Evolutionary conservation across 1,284 basidiomycete species (phyloP).

Genomic region (Puccinia triticina): DNA sequence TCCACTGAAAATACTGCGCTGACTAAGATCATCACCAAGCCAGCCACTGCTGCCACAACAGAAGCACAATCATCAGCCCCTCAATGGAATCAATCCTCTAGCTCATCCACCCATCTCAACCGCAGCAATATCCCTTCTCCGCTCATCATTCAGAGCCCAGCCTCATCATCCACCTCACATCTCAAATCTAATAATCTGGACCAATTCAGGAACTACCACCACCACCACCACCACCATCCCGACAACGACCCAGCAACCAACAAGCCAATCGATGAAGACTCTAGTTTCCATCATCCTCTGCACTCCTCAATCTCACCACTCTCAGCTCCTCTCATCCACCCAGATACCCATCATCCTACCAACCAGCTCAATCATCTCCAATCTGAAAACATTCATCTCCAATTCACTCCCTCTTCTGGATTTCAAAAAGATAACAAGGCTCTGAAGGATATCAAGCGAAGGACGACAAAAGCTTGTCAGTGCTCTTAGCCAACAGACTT

Average conservation of each 20-base stretch:
- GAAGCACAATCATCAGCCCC: background rate
- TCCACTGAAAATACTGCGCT: background rate
- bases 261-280: background rate
- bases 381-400: background rate
- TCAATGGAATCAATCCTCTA: background rate
- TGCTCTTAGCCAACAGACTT: background rate
- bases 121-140: constrained; percentile 5
- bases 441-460: constrained; percentile 37
- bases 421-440: constrained; percentile 27
- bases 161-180: constrained; percentile 19
- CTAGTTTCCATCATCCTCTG: too few species aligned
- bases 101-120: constrained; percentile 10
- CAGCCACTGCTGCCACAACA: background rate
- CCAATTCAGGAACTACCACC: constrained; percentile 13
- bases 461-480: constrained; percentile 39
- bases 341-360: background rate
- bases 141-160: background rate
- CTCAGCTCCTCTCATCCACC: background rate
- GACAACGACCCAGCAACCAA: background rate
- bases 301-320: background rate
- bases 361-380: background rate
- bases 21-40: too few species aligned
- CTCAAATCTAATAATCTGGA: constrained; percentile 31
- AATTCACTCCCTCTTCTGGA: background rate
- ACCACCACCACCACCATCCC: constrained; percentile 1